Conservation (phyloP, 2,329 filamentous ascomycete species). For the Elsinoe australis region DNA sequence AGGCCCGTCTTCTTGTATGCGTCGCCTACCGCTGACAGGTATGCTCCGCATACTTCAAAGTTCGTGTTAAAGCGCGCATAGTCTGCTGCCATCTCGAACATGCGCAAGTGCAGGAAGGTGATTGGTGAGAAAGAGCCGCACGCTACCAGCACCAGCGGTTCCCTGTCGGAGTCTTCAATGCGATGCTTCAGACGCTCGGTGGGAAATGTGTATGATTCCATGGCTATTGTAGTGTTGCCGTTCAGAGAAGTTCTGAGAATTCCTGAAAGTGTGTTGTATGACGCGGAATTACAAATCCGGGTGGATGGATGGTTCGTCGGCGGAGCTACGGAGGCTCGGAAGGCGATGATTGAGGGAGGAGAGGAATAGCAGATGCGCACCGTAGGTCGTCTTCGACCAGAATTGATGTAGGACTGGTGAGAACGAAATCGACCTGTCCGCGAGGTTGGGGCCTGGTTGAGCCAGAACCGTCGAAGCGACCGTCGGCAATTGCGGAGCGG, state of each 20-base stretch:
- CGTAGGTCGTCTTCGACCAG: not conserved
- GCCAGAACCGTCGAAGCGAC: slow-evolving; percentile 3
- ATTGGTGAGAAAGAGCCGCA: slow-evolving; percentile 49
- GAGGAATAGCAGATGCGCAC: no score
- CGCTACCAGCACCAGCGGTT: slow-evolving; percentile 59
- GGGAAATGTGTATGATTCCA: slow-evolving; percentile 54
- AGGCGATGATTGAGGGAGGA: no score
- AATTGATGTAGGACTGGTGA: not conserved
- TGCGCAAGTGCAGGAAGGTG: slow-evolving; percentile 65
- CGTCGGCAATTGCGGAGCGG: slow-evolving; percentile 10
- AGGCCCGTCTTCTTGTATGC: slow-evolving; percentile 75
- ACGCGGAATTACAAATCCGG: not conserved
- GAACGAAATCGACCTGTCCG: not conserved
- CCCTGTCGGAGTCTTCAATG: slow-evolving; percentile 49
- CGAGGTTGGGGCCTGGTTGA: slow-evolving; percentile 2
- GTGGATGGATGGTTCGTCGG: not conserved
- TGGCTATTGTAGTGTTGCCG: slow-evolving; percentile 24
- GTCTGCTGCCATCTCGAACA: slow-evolving; percentile 82
- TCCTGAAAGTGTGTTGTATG: not conserved
- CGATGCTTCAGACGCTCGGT: slow-evolving; percentile 50
- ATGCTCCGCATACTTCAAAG: slow-evolving; percentile 81
- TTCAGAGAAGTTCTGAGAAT: not conserved
- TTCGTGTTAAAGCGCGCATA: slow-evolving; percentile 66
- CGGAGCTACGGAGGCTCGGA: no score
- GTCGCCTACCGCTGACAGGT: slow-evolving; percentile 68